Evolutionary conservation across 371 early-diverging fungal genomes (phyloP), one percentile per base, ranked within the genome.

Genomic region (Vairimorpha ceranae): DNA sequence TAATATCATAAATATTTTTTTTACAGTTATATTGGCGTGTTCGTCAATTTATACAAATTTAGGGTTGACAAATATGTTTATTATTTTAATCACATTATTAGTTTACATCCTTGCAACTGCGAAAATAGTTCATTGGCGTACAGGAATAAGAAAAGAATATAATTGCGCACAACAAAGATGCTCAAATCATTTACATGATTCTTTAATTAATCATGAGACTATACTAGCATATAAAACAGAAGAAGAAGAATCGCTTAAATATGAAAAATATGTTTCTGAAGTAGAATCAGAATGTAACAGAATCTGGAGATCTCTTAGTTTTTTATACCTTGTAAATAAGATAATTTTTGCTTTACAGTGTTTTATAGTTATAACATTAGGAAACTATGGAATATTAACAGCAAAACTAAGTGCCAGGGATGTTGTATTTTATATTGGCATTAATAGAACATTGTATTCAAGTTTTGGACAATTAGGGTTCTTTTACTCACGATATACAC

Each of bases 121-220:
- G 30, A 58, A 65, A 65, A 83, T 83, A 29, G 72, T 81, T 8
- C 38, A 58, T n/a, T 77, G 76, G 67, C 65, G 83, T 54, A 83
- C 76, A 54, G 67, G 38, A 58, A 78, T 80, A 12, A 64, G 83
- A 54, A 38, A 36, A 29, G 48, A 66, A 17, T 56, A 71, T 10
- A 83, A 83, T 66, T 48, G 30, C 12, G 33, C 66, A n/a, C 36
- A 52, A 38, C 73, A 83, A 56, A 63, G 51, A 41, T 35, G 66
- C 23, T 69, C 69, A 29, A 74, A 78, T 56, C 19, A 67, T 19
- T 46, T 76, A 32, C 32, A 71, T 21, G 83, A 83, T 63, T 68
- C 67, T 1, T 60, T 83, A 38, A 61, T 27, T n/a, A 83, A 83
- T 51, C 77, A 70, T 61, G 83, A 83, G 4, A 65, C 75, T 17